Base-by-base conservation (phyloP, 495 filamentous ascomycete genomes). In the Amniculicola lignicola region DNA sequence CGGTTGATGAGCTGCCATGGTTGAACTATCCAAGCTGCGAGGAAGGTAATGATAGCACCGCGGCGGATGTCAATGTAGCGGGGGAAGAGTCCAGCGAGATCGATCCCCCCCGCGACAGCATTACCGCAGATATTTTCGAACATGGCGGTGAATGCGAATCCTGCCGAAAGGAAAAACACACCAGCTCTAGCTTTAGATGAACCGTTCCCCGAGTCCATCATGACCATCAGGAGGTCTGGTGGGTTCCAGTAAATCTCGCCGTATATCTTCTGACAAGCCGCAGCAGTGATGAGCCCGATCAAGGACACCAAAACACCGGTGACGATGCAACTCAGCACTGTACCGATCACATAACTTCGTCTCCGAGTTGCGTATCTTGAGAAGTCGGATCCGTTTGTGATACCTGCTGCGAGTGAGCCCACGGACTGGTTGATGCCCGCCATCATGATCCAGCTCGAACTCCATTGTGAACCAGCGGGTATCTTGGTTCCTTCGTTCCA, bases 1-100 rank as follows among this genome's bases (percentile, higher is more conserved):
- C 66, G 70, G 40, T 74, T 75, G 45, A 79, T 71, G 2, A 76
- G 69, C 28, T 79, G 73, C 78, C 77, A 80, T 1, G 78, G 78
- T 37, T 73, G 70, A 22, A 74, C 73, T 5, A 71, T 71, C n/a
- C 77, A 60, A n/a, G 72, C 73, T 28, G 77, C 64, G 23, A 77
- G 49, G 36, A 72, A 71, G 16, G 67, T 67, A 21, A 77, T 63
- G 55, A 67, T 74, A 11, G 67, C 69, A 6, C 76, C 76, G 11
- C 77, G 70, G 2, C 74, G 68, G 38, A 78, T 77, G 52, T 78
- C 76, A 61, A 79, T 77, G 61, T 75, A 78, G 28, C 65, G 65
- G 5, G 77, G 75, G 55, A 69, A 75, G 5, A 75, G 57, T 2
- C 54, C 54, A 3, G 54, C 54, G 4, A 57, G 45, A 15, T 57